Conservation (phyloP, 371 early-diverging fungal species). For the Syncephalis plumigaleata region DNA sequence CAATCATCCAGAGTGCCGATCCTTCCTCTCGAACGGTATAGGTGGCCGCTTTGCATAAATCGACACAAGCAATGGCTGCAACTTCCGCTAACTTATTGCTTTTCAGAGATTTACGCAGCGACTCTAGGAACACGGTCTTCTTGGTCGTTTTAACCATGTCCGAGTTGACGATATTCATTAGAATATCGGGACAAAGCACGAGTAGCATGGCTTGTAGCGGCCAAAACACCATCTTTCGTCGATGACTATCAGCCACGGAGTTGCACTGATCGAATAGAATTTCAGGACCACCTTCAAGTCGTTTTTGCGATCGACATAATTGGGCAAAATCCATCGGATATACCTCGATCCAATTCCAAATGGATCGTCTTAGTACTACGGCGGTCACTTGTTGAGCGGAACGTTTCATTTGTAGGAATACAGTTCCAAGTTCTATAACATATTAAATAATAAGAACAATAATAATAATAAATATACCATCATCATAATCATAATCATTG, state of each 20-base stretch:
- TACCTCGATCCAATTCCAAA: slow-evolving; percentile 82
- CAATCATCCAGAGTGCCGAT: slow-evolving; percentile 41
- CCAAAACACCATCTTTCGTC: slow-evolving; percentile 57
- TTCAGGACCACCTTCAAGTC: slow-evolving; percentile 62
- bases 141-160: slow-evolving; percentile 13
- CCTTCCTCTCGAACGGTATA: slow-evolving; percentile 44
- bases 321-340: slow-evolving; percentile 59
- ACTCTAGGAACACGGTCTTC: slow-evolving; percentile 44
- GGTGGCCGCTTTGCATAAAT: slow-evolving; percentile 60
- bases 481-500: no score
- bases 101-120: slow-evolving; percentile 38
- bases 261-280: slow-evolving; percentile 58
- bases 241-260: slow-evolving; percentile 43
- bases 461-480: no score
- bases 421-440: slow-evolving; percentile 32
- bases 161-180: slow-evolving; percentile 19
- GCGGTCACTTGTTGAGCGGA: slow-evolving; percentile 49
- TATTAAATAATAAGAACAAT: neutral
- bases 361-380: slow-evolving; percentile 46
- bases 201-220: slow-evolving; percentile 68
- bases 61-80: slow-evolving; percentile 58
- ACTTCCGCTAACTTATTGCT: slow-evolving; percentile 47
- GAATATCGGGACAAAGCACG: slow-evolving; percentile 62
- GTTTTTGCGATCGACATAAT: slow-evolving; percentile 43
- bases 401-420: slow-evolving; percentile 44